These are phyloP conservation scores for Metarhizium sp. DNA, from an alignment of 2,329 filamentous ascomycete genomes.

Conservation along the genomic window DNA sequence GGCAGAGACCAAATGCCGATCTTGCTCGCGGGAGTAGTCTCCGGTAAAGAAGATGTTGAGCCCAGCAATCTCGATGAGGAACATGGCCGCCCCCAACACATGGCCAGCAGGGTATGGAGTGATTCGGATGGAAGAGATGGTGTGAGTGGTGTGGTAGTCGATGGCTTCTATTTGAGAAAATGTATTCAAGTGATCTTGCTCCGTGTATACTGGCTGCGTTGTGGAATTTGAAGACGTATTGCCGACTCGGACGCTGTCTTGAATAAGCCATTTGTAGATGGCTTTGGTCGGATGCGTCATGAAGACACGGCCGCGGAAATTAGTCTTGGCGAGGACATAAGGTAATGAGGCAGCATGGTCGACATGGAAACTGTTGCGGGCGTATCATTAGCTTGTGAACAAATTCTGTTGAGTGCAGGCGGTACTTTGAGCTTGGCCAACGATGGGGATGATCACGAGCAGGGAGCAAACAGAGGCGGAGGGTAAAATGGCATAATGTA, in stretches of 20 bases:
- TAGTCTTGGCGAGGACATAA: conserved; percentile 95
- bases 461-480: conserved; percentile 7
- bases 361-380: conserved; percentile 71
- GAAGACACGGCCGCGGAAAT: conserved; percentile 92
- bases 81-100: conserved; percentile 98
- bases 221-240: conserved; percentile 55
- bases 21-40: conserved; percentile 92
- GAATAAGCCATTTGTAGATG: conserved; percentile 99
- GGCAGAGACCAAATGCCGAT: conserved; percentile 90
- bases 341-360: conserved; percentile 98
- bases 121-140: conserved; percentile 90
- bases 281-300: conserved; percentile 99
- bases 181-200: conserved; percentile 88
- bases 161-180: conserved; percentile 94
- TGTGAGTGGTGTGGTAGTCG: conserved; percentile 96
- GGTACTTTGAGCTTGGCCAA: background rate
- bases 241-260: conserved; percentile 88
- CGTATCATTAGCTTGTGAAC: conserved; percentile 6
- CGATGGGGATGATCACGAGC: background rate
- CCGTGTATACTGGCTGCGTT: conserved; percentile 79
- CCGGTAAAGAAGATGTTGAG: conserved; percentile 96
- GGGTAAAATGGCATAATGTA: conserved; percentile 25
- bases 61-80: conserved; percentile 91
- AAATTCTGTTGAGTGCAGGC: background rate
- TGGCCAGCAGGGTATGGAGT: conserved; percentile 96